Conservation (phyloP, 495 filamentous ascomycete genomes). For the Daldinia bambusicola region DNA sequence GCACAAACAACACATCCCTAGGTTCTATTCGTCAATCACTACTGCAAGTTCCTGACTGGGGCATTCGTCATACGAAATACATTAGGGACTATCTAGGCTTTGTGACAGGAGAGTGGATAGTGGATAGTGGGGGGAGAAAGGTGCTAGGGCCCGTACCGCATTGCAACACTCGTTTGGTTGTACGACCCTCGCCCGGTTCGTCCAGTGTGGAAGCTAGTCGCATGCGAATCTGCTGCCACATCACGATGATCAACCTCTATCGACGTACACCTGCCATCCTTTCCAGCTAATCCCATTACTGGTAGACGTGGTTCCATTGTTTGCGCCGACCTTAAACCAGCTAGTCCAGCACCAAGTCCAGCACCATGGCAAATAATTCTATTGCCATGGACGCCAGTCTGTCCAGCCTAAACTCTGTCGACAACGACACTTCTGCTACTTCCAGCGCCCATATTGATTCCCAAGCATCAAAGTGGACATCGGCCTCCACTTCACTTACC, state of each 20-base stretch:
- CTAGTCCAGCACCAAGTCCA: slow-evolving; percentile 35
- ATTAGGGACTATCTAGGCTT: slow-evolving; percentile 4
- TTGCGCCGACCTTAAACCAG: slow-evolving; percentile 37
- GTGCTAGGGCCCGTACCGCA: slow-evolving; percentile 10
- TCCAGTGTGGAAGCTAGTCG: slow-evolving; percentile 37
- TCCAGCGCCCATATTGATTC: slow-evolving; percentile 47
- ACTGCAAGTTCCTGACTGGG: slow-evolving; percentile 32
- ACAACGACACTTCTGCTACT: slow-evolving; percentile 46
- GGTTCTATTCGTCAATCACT: slow-evolving; percentile 38
- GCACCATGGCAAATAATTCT: slow-evolving; percentile 43
- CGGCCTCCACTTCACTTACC: slow-evolving; percentile 60
- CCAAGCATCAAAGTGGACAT: slow-evolving; percentile 53
- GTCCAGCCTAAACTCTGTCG: slow-evolving; percentile 45
- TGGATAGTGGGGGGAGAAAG: slow-evolving; percentile 22
- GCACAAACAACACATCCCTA: slow-evolving; percentile 29
- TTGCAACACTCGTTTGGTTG: slow-evolving; percentile 19
- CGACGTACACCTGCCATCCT: slow-evolving; percentile 40
- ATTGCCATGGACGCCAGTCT: slow-evolving; percentile 47
- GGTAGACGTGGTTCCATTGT: slow-evolving; percentile 49
- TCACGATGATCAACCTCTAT: slow-evolving; percentile 49
- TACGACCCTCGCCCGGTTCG: slow-evolving; percentile 22
- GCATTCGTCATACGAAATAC: slow-evolving; percentile 17
- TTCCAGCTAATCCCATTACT: slow-evolving; percentile 46
- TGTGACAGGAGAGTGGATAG: slow-evolving; percentile 19
- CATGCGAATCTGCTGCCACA: slow-evolving; percentile 45